These are phyloP conservation scores for Salicornia ramosissima DNA, from an alignment of 148 eudicot genomes.

Conservation along the genomic window DNA sequence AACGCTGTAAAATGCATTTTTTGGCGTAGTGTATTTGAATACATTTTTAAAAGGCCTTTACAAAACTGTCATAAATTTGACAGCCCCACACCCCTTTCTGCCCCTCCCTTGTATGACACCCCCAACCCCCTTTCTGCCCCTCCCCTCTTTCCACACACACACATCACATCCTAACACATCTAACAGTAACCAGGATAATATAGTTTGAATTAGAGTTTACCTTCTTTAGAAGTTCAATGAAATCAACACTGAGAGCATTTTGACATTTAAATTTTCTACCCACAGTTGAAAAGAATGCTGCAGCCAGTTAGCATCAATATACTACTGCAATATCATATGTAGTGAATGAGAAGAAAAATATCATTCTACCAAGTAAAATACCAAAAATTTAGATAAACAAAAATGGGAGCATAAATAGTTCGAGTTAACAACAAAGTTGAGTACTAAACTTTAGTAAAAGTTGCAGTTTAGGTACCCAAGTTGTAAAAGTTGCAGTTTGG, in stretches of 20 bases:
- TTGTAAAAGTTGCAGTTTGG: too few species aligned
- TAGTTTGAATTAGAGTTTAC: conserved; percentile 37
- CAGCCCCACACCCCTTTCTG: too few species aligned
- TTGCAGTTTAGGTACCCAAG: too few species aligned
- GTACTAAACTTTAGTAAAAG: too few species aligned
- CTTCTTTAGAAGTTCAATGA: conserved; percentile 78
- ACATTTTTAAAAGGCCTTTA: too few species aligned
- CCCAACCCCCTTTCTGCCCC: too few species aligned
- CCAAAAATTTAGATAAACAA: not conserved
- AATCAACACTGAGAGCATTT: conserved; percentile 70
- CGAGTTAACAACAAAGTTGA: too few species aligned
- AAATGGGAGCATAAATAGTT: not conserved
- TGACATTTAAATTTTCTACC: conserved; percentile 68
- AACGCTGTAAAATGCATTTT: too few species aligned
- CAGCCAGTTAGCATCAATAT: conserved; percentile 60
- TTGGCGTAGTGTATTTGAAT: too few species aligned
- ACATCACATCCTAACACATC: conserved; percentile 1
- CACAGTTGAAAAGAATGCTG: conserved; percentile 58
- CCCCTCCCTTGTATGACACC: too few species aligned
- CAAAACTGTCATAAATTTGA: too few species aligned
- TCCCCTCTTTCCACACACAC: not conserved
- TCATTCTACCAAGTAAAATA: not conserved
- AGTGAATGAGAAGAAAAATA: not conserved
- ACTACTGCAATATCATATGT: conserved; percentile 70
- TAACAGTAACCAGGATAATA: not conserved